Evolutionary conservation across 768 basidiomycete genomes (phyloP).

Genomic region (Trichaptum fuscoviolaceum): DNA sequence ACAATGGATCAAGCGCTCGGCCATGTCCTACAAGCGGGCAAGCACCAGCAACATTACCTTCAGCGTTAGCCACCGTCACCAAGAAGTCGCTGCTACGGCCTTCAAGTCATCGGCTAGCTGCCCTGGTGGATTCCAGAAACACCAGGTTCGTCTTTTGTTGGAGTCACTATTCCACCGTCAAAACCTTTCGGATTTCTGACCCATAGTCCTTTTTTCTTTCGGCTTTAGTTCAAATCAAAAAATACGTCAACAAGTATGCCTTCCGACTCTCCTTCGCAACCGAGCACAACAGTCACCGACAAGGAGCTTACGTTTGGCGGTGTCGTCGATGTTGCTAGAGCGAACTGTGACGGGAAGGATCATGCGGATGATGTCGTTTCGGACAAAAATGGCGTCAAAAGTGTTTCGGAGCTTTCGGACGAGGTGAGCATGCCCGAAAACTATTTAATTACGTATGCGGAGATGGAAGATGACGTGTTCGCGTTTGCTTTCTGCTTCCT

Average conservation of each 20-base stretch:
- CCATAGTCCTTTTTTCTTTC: background rate
- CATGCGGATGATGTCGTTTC: background rate
- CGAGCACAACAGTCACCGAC: background rate
- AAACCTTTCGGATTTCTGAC: background rate
- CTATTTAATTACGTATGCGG: background rate
- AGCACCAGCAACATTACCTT: background rate
- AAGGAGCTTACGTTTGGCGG: background rate
- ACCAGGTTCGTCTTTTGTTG: background rate
- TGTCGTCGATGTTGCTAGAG: background rate
- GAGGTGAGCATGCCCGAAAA: background rate
- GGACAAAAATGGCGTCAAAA: background rate
- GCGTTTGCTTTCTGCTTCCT: background rate
- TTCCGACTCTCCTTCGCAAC: background rate
- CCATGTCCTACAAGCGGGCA: background rate
- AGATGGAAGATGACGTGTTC: background rate
- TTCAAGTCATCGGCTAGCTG: background rate
- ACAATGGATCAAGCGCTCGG: background rate
- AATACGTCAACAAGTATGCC: background rate
- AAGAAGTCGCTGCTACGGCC: background rate
- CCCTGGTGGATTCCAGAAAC: background rate
- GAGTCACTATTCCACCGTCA: background rate
- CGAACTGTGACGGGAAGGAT: background rate
- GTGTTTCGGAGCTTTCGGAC: background rate
- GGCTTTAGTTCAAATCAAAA: background rate
- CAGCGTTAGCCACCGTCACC: background rate